phyloP scores from a whole-genome alignment of 371 early-diverging fungal species.

The Syncephalastrum sp. region DNA sequence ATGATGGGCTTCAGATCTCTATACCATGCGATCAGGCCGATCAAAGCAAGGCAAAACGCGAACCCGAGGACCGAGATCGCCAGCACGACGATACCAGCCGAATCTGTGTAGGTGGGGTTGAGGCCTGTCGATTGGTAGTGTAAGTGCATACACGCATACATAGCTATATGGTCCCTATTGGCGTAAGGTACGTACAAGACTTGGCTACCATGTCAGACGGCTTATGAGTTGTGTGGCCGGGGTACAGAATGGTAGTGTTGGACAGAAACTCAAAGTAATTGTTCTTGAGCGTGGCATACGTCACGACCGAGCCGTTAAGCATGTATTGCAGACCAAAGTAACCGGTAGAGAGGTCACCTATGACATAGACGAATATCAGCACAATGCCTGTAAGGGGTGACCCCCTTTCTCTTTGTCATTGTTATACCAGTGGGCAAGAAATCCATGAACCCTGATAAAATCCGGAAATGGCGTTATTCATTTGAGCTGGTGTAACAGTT shows the following conservation, averaged over 20 bases:
- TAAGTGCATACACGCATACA: background rate
- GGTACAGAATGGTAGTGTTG: conserved; percentile 23
- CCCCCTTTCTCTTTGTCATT: background rate
- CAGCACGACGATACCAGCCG: conserved; percentile 19
- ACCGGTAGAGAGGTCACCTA: too few relatives aligned
- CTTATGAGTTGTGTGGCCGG: conserved; percentile 23
- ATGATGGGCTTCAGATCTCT: conserved; percentile 31
- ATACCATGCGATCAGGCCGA: conserved; percentile 23
- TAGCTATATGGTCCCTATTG: background rate
- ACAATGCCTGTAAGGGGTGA: conserved; percentile 1
- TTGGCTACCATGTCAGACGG: conserved; percentile 24
- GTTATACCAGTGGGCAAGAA: conserved; percentile 17
- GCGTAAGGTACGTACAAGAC: conserved; percentile 12
- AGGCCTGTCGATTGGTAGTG: conserved; percentile 13
- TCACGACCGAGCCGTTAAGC: conserved; percentile 19
- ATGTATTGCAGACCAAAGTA: conserved; percentile 28
- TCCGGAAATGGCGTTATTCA: background rate
- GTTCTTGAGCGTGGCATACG: conserved; percentile 26
- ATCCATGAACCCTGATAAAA: conserved; percentile 11
- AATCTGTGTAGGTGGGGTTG: conserved; percentile 18
- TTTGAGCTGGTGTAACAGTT: conserved; percentile 18
- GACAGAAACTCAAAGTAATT: conserved; percentile 17
- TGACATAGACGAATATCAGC: too few relatives aligned
- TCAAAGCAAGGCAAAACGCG: conserved; percentile 17
- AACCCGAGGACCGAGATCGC: conserved; percentile 23